Evolutionary conservation across 805 yeast species (phyloP).

Genomic region (Phaffomyces antillensis): DNA sequence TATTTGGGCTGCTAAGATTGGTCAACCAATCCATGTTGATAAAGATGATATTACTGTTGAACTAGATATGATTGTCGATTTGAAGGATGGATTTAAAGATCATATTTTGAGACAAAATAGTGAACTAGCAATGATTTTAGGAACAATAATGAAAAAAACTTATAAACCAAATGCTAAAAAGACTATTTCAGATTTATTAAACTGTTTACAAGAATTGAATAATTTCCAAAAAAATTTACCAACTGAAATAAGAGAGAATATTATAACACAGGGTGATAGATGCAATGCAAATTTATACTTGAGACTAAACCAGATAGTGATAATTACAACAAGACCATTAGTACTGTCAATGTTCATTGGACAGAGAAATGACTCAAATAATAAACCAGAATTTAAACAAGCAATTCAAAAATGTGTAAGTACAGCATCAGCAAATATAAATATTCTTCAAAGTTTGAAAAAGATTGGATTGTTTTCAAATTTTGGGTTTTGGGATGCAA

Average conservation of each 20-base stretch:
- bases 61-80: constrained; percentile 13
- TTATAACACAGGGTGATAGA: constrained; percentile 17
- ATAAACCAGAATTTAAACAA: constrained; percentile 19
- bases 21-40: constrained; percentile 30
- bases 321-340: constrained; percentile 31
- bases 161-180: constrained; percentile 25
- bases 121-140: constrained; percentile 20
- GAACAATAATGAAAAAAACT: constrained; percentile 26
- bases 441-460: constrained; percentile 23
- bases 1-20: constrained; percentile 30
- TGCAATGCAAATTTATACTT: constrained; percentile 28
- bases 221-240: constrained; percentile 21
- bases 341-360: constrained; percentile 29
- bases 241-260: constrained; percentile 11
- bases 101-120: constrained; percentile 23
- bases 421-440: constrained; percentile 27
- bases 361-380: constrained; percentile 9
- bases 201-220: constrained; percentile 20
- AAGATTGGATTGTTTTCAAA: constrained; percentile 26
- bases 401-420: constrained; percentile 26
- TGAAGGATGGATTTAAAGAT: constrained; percentile 26
- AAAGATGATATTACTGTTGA: constrained; percentile 28
- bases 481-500: constrained; percentile 35
- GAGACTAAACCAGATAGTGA: constrained; percentile 29
- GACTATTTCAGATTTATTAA: constrained; percentile 17